Conservation (phyloP, 768 basidiomycete genomes). For the Peribolospora baueri region DNA sequence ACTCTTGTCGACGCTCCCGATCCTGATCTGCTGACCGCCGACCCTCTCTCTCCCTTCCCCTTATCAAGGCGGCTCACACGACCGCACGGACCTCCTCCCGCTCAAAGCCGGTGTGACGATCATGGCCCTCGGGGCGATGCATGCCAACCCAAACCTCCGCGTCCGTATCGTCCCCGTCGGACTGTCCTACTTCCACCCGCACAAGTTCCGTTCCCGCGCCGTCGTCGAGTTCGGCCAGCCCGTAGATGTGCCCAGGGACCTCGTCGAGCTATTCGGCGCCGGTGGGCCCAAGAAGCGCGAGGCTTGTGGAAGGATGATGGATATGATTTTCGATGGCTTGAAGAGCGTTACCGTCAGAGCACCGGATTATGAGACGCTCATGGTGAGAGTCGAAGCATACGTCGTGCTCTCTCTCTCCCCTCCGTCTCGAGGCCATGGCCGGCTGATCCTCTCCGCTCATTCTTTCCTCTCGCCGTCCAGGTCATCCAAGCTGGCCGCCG, state of each 20-base stretch:
- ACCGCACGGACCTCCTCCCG: constrained; percentile 83
- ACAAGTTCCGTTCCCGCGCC: constrained; percentile 79
- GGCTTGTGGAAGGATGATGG: constrained; percentile 66
- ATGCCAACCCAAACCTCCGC: constrained; percentile 53
- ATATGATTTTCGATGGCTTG: constrained; percentile 72
- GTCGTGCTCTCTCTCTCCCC: constrained; percentile 10
- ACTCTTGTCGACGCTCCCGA: not conserved
- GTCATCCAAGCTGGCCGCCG: constrained; percentile 85
- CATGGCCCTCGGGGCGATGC: constrained; percentile 97
- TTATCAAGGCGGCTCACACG: constrained; percentile 76
- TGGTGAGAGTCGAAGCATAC: constrained; percentile 30
- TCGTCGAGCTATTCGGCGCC: constrained; percentile 69
- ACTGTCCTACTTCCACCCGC: constrained; percentile 43
- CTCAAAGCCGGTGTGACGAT: constrained; percentile 92
- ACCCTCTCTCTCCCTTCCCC: not conserved
- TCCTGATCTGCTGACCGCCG: not conserved
- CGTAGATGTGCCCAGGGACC: constrained; percentile 67
- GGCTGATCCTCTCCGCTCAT: not conserved
- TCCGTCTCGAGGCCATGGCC: not conserved
- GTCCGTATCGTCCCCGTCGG: constrained; percentile 68
- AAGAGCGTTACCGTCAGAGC: constrained; percentile 90
- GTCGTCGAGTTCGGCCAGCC: constrained; percentile 91
- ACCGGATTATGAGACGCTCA: constrained; percentile 90
- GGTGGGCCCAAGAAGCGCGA: constrained; percentile 73
- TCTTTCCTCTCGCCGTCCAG: constrained; percentile 22